A percentile compares a stretch with the other conserved stretches of the same genome.
Conservation (phyloP, 2,329 filamentous ascomycete species). For the Microdochium bolleyi region DNA sequence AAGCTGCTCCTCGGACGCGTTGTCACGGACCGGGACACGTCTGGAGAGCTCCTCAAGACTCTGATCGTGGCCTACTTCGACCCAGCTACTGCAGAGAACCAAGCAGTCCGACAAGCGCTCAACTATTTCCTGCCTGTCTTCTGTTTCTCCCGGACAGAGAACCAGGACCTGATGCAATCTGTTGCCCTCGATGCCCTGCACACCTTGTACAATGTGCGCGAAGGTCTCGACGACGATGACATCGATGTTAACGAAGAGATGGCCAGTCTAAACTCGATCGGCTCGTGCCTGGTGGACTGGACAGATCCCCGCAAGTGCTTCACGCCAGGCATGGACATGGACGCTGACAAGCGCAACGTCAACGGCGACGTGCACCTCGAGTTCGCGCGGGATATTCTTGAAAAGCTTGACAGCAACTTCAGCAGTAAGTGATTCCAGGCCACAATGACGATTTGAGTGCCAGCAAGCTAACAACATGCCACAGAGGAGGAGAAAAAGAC, state of each 20-base stretch:
- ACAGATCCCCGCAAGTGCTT: slow-evolving; percentile 82
- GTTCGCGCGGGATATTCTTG: slow-evolving; percentile 69
- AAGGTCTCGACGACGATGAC: slow-evolving; percentile 66
- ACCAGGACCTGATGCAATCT: slow-evolving; percentile 72
- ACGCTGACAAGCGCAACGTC: slow-evolving; percentile 54
- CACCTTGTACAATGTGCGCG: slow-evolving; percentile 63
- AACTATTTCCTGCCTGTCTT: slow-evolving; percentile 95
- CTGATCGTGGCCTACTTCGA: slow-evolving; percentile 86
- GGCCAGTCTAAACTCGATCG: slow-evolving; percentile 70
- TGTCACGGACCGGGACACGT: slow-evolving; percentile 60
- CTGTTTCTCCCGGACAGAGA: slow-evolving; percentile 75
- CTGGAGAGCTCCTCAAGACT: slow-evolving; percentile 71
- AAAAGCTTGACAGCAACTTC: slow-evolving; percentile 59
- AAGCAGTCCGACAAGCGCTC: slow-evolving; percentile 75
- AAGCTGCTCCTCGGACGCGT: slow-evolving; percentile 80
- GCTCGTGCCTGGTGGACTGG: slow-evolving; percentile 84
- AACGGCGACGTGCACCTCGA: slow-evolving; percentile 75
- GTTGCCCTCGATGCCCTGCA: slow-evolving; percentile 70
- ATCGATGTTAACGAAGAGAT: slow-evolving; percentile 69
- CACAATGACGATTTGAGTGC: neutral
- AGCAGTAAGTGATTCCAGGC: slow-evolving; percentile 46
- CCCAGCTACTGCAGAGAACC: slow-evolving; percentile 71
- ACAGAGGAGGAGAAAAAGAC: slow-evolving; percentile 81
- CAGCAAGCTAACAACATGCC: slow-evolving; percentile 16
- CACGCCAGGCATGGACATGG: slow-evolving; percentile 37